Percentiles rank a stretch among this genome's conserved stretches.
Evolutionary conservation across 2,329 filamentous ascomycete genomes (phyloP).

Genomic region (Alternaria hordeiaustralica): DNA sequence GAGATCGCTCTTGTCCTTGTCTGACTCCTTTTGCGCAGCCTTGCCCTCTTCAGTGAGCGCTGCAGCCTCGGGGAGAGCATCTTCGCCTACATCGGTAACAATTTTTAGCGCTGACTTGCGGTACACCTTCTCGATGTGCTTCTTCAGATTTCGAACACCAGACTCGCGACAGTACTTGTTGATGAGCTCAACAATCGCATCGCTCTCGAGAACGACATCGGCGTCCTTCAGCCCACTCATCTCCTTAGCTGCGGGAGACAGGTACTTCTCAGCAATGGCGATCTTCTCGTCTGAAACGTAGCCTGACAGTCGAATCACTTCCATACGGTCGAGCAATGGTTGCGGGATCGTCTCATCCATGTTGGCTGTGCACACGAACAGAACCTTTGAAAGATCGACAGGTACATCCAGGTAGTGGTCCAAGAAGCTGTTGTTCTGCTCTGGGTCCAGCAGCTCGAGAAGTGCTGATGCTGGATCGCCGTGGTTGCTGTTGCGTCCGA

Average conservation of each 20-base stretch:
- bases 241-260: conserved; percentile 93
- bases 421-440: conserved; percentile 96
- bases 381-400: conserved; percentile 93
- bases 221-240: conserved; percentile 88
- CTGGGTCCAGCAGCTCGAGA: conserved; percentile 90
- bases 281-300: conserved; percentile 99
- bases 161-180: conserved; percentile 98
- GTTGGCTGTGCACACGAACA: conserved; percentile 98
- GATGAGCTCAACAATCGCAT: conserved; percentile 94
- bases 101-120: conserved; percentile 97
- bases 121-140: conserved; percentile 99
- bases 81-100: conserved; percentile 90
- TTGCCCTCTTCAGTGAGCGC: conserved; percentile 88
- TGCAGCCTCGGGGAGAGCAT: conserved; percentile 78
- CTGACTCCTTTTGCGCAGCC: conserved; percentile 71
- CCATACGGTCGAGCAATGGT: conserved; percentile 94
- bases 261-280: conserved; percentile 92
- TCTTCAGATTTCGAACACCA: conserved; percentile 96
- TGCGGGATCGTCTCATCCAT: conserved; percentile 98
- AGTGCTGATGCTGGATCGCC: conserved; percentile 94
- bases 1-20: conserved; percentile 68
- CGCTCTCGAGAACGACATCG: conserved; percentile 83
- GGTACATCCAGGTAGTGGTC: conserved; percentile 99
- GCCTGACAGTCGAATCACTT: conserved; percentile 92
- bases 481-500: conserved; percentile 87